Base-by-base conservation (phyloP, 2,329 filamentous ascomycete species). In the Xylariaceae sp. region DNA sequence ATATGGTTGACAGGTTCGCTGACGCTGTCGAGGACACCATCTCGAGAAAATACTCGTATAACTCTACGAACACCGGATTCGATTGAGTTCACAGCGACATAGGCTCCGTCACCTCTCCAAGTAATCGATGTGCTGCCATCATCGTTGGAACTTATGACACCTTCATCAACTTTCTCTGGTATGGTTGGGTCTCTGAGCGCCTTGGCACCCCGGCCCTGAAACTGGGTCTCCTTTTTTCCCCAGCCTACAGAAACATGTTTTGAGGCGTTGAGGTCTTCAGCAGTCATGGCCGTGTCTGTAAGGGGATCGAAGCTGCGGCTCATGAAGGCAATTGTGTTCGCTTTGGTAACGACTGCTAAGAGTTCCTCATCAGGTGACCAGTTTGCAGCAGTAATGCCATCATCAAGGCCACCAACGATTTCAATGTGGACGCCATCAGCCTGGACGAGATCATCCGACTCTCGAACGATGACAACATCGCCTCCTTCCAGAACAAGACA, bases 151-250 rank as follows among this genome's bases (percentile, higher is more conserved):
- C 90, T 95, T 14, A 92, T 73, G 7, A 83, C 74, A 39, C 94
- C 94, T 66, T 92, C 83, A 64, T 97, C 94, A 16, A 97, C 82
- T 66, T 87, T 89, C 68, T 97, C 92, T 0, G 94, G 94, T 60
- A 99, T 89, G 10, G 94, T 99, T 14, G 94, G 94, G 69, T 99
- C 94, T 48, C 90, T 83, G 58, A 97, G 76, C 17, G 91, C 91
- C 72, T 84, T 85, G 51, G 92, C 93, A 56, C 92, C 84, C 64
- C 89, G 90, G 46, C 94, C 94, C 66, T 97, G 89, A 69, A 99
- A 99, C 69, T 99, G 94, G 0, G 94, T 99, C 72, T 99, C 94
- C 67, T 89, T 90, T 75, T 97, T 97, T 54, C 94, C 94, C 94
- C 94, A 99, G 45, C 94, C 94, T 18, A 99, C 93, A 17, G 91